Evolutionary conservation across 2,329 filamentous ascomycete genomes (phyloP).

Genomic region (Aspergillus oerlinghausenensis): DNA sequence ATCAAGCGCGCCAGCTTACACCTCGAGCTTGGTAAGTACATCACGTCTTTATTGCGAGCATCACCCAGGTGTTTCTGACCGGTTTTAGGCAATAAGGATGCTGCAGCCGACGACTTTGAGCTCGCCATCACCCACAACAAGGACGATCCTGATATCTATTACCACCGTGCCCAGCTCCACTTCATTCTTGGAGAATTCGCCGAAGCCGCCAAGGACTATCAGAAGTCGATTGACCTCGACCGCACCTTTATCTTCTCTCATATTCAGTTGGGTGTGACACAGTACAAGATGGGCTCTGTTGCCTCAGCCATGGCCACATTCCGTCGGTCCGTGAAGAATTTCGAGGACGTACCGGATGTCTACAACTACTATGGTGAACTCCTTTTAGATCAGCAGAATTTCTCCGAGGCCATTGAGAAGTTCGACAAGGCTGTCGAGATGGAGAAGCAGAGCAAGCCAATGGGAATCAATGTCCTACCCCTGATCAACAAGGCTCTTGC

Average conservation of each 20-base stretch:
- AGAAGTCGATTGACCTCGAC: conserved; percentile 97
- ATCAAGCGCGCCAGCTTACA: conserved; percentile 99
- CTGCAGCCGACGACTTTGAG: conserved; percentile 82
- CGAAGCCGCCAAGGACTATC: conserved; percentile 95
- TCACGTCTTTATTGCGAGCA: not conserved
- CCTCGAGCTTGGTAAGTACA: conserved; percentile 71
- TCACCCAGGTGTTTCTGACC: not conserved
- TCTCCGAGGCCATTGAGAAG: conserved; percentile 90
- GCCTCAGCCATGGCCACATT: conserved; percentile 98
- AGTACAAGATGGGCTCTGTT: conserved; percentile 99
- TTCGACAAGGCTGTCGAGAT: conserved; percentile 98
- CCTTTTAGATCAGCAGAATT: conserved; percentile 93
- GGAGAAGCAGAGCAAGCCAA: conserved; percentile 90
- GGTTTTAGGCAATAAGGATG: conserved; percentile 67
- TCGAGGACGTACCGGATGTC: conserved; percentile 90
- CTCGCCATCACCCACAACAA: conserved; percentile 78
- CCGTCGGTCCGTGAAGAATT: conserved; percentile 96
- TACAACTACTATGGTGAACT: conserved; percentile 99
- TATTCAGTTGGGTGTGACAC: conserved; percentile 97
- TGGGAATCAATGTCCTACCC: conserved; percentile 95
- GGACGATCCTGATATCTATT: conserved; percentile 94
- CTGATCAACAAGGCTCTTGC: conserved; percentile 98
- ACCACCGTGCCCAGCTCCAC: conserved; percentile 95
- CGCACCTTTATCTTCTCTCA: conserved; percentile 97
- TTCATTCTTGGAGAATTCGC: conserved; percentile 95